These are phyloP conservation scores for Phytophthora fragariaefolia DNA, from an alignment of 352 stramenopile genomes.

Conservation along the genomic window DNA sequence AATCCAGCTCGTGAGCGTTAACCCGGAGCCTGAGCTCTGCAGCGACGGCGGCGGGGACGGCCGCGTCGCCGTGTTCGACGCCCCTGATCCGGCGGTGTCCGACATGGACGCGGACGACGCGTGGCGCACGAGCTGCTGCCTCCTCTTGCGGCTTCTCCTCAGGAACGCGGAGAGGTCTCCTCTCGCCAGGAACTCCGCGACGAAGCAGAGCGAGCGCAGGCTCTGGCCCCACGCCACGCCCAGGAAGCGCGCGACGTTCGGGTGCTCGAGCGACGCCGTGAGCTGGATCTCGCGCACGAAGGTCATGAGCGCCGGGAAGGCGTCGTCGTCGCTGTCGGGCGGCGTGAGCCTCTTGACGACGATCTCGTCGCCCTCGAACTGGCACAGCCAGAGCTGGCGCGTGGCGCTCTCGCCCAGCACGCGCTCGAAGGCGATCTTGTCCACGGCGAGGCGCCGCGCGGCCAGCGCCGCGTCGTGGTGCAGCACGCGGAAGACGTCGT, in stretches of 20 bases:
- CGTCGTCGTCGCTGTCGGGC: conserved; percentile 8
- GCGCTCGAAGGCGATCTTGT: conserved; percentile 49
- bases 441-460: conserved; percentile 37
- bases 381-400: conserved; percentile 38
- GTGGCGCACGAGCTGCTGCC: conserved; percentile 19
- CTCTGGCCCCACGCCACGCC: conserved; percentile 58
- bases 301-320: conserved; percentile 28
- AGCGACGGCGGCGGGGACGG: conserved; percentile 21
- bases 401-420: conserved; percentile 25
- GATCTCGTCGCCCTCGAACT: conserved; percentile 52
- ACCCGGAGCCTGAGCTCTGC: conserved; percentile 26
- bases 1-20: conserved; percentile 29
- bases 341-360: conserved; percentile 41
- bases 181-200: conserved; percentile 25
- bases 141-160: conserved; percentile 18
- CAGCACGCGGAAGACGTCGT: conserved; percentile 36
- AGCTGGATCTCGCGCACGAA: conserved; percentile 79
- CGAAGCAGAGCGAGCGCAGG: conserved; percentile 26
- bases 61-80: conserved; percentile 11
- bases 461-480: conserved; percentile 38
- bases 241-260: conserved; percentile 63
- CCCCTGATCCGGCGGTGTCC: conserved; percentile 5
- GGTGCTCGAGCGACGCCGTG: conserved; percentile 57
- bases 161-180: conserved; percentile 36
- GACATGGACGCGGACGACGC: conserved; percentile 28